Conservation (phyloP, 768 basidiomycete genomes). For the Pisolithus orientalis region DNA sequence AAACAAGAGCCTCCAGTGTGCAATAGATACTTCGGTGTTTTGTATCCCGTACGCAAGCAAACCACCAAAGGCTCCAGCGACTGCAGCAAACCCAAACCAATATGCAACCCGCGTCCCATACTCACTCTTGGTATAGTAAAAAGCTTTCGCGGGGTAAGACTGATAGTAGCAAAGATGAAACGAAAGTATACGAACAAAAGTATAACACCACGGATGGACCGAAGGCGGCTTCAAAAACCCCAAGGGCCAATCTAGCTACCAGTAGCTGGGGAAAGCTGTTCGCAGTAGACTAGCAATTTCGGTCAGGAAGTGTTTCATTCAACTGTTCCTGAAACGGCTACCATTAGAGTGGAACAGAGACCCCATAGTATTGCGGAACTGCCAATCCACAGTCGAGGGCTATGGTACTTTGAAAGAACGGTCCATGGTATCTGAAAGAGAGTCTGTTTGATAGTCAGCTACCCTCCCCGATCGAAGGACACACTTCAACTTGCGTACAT, state of each 20-base stretch:
- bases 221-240: conserved; percentile 31
- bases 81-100: conserved; percentile 53
- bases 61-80: conserved; percentile 53
- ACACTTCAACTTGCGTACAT: conserved; percentile 52
- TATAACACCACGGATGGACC: conserved; percentile 28
- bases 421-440: conserved; percentile 66
- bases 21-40: conserved; percentile 30
- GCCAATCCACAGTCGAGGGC: conserved; percentile 68
- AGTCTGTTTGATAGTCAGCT: conserved; percentile 38
- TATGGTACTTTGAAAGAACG: conserved; percentile 58
- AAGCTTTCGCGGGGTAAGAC: conserved; percentile 25
- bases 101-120: conserved; percentile 42
- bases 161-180: not conserved
- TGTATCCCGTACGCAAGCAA: conserved; percentile 48
- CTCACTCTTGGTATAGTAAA: conserved; percentile 45
- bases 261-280: conserved; percentile 23
- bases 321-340: conserved; percentile 13
- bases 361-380: conserved; percentile 69
- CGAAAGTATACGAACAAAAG: conserved; percentile 13
- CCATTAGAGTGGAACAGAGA: conserved; percentile 65
- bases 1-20: conserved; percentile 36
- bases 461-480: not conserved
- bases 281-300: conserved; percentile 16
- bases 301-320: not conserved
- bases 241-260: conserved; percentile 25